A percentile compares a stretch with the other conserved stretches of the same genome.
phyloP scores from a whole-genome alignment of 441 rosid genomes.

The Viola pubescens region DNA sequence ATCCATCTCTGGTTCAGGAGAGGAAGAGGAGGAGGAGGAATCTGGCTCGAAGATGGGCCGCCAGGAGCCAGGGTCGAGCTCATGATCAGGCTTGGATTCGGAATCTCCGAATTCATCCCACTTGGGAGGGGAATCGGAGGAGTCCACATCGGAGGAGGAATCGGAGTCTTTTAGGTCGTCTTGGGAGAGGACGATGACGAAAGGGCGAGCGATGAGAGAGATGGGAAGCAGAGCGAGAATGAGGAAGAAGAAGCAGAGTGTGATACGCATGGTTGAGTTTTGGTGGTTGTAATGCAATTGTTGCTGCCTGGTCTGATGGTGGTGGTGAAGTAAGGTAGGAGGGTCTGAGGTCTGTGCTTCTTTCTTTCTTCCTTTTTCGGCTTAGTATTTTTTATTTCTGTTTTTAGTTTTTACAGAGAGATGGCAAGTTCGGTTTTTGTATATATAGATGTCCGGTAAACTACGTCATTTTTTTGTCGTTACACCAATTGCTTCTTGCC shows the following conservation, averaged over 20 bases:
- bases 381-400: too few species aligned
- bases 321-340: too few species aligned
- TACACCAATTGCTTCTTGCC: too few species aligned
- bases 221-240: conserved; percentile 30
- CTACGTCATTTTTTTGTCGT: too few species aligned
- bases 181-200: conserved; percentile 64
- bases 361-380: too few species aligned
- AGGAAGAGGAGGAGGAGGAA: conserved; percentile 17
- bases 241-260: conserved; percentile 10
- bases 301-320: too few species aligned
- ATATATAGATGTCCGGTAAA: too few species aligned
- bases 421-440: too few species aligned
- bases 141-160: conserved; percentile 33
- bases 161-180: conserved; percentile 72
- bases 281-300: too few species aligned
- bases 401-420: too few species aligned
- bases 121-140: conserved; percentile 36
- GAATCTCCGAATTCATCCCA: conserved; percentile 88
- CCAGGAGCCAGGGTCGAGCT: conserved; percentile 97
- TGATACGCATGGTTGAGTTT: too few species aligned
- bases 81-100: conserved; percentile 58
- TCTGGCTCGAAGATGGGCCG: conserved; percentile 76
- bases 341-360: too few species aligned
- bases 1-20: conserved; percentile 19
- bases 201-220: conserved; percentile 50